phyloP scores from a whole-genome alignment of 2,329 filamentous ascomycete species.

The Fusarium sp. region DNA sequence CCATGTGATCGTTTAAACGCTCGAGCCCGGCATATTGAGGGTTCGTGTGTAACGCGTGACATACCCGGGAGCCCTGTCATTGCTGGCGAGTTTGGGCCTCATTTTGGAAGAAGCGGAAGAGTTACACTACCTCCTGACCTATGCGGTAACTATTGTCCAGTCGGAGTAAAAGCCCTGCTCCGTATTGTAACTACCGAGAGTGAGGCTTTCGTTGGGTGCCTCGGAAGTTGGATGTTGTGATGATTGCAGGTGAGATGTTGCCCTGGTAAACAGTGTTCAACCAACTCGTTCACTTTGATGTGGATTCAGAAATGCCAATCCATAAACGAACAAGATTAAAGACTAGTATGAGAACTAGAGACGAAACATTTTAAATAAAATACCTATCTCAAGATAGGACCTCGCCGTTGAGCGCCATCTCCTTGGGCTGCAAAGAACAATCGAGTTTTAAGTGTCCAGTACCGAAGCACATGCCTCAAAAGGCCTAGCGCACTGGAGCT shows the following conservation, averaged over 20 bases:
- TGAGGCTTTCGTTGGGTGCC: slow-evolving; percentile 1
- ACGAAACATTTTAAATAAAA: not conserved
- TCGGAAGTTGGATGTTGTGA: not conserved
- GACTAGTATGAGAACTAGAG: not conserved
- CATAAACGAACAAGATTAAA: not conserved
- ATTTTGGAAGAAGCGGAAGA: not conserved
- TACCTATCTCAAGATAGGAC: not conserved
- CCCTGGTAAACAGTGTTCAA: not conserved
- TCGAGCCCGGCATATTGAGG: not conserved
- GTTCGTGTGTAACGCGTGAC: not conserved
- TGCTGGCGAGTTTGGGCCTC: not conserved
- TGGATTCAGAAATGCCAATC: not conserved
- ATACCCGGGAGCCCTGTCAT: not conserved
- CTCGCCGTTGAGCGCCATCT: slow-evolving; percentile 1
- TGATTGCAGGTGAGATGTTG: not conserved
- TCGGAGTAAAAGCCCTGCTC: not conserved
- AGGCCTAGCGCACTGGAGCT: slow-evolving; percentile 17
- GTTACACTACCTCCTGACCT: not conserved
- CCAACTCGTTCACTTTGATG: not conserved
- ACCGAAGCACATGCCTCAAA: slow-evolving; percentile 33
- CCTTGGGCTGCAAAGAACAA: slow-evolving; percentile 12
- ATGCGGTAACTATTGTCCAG: not conserved
- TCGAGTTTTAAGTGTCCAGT: slow-evolving; percentile 18
- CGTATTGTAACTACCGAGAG: not conserved
- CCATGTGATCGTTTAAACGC: not conserved